Evolutionary conservation across 148 eudicot species (phyloP), one percentile per base, ranked within the genome.

Genomic region (Salicornia ramosissima): DNA sequence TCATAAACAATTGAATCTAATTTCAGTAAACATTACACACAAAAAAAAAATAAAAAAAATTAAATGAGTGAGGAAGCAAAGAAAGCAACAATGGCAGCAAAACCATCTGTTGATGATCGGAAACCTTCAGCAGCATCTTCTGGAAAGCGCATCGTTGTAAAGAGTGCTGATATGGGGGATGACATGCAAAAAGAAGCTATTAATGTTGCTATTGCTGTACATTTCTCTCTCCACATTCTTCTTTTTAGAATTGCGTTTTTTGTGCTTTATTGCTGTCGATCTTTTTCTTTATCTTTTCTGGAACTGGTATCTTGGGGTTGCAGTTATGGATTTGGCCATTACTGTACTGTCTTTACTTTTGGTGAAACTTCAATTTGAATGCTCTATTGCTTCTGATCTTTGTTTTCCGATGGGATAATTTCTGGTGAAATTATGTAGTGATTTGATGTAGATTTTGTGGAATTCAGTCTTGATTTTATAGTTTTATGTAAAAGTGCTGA

Each of bases 161-260:
- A 93, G 80, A 93, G 92, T 77, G 96, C 95, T 18, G 96, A 93
- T 31, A 90, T 93, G 98, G 81, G 77, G 58, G 89, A 84, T 2
- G 92, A 88, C 64, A 46, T 93, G 81, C 98, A 93, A 83, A 81
- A 82, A 52, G 96, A 93, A 66, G 96, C 98, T 53, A 57, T 93
- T 71, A 85, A 90, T 68, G 80, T 90, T 74, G 95, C 98, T 68
- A 78, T 93, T 65, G 75, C 86, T 55, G 95, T 89, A 85, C 51
- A 43, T 3, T 62, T 51, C 33, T 50, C 34, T 68, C 14, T 54
- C 50, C 64, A 40, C 71, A n/a, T 75, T 61, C 50, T 42, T 74
- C 26, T 75, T 65, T 22, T 5, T 53, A 36, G 9, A 12, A 1
- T 25, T 29, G 2, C 31, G 31, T 43, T 2, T 61, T 11, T 46